Evolutionary conservation across 768 basidiomycete genomes (phyloP), one percentile per base, ranked within the genome.

Genomic region (Lyophyllum shimeji): DNA sequence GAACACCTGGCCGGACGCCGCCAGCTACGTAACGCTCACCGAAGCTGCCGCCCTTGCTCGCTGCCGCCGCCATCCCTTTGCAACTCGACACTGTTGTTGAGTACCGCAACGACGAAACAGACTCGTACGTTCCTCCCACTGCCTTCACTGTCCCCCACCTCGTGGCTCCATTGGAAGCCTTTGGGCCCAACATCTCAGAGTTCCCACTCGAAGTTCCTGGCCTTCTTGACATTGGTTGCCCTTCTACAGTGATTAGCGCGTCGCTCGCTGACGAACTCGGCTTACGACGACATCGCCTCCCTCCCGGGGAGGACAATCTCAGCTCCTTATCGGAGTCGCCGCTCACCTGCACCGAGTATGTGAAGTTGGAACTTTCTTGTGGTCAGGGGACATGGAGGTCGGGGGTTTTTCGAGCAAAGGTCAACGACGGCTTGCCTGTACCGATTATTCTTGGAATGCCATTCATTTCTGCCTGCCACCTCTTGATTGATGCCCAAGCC

Each of bases 381-480:
- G 46, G 57, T 12, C 51, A 59, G 8, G 63, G 63, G 40, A 34
- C 37, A 11, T 68, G 67, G 67, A 50, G 7, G 3, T 68, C 64
- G 0, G 43, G 39, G 21, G 34, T 54, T 20, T 20, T 62, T 34
- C 29, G 56, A 24, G 61, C 65, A 7, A 63, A 67, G 31, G 60
- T 70, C 12, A 55, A 47, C 23, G 44, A 31, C 7, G 47, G 47
- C 2, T 47, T 68, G 9, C 58, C 63, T 57, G 53, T 65, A 56
- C 66, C 65, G 0, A 13, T 70, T 12, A 37, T 70, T 2, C 56
- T 70, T 2, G 67, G 69, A 62, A 62, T 67, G 2, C 58, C 64
- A 55, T 67, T 62, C 46, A 53, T 67, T 21, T n/a, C 37, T 18
- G 3, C 43, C 3, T 56, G 66, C 40, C 51, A 60, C 21, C 52